Evolutionary conservation across 2,329 filamentous ascomycete genomes (phyloP).

Genomic region (Pseudogymnoascus sp.): DNA sequence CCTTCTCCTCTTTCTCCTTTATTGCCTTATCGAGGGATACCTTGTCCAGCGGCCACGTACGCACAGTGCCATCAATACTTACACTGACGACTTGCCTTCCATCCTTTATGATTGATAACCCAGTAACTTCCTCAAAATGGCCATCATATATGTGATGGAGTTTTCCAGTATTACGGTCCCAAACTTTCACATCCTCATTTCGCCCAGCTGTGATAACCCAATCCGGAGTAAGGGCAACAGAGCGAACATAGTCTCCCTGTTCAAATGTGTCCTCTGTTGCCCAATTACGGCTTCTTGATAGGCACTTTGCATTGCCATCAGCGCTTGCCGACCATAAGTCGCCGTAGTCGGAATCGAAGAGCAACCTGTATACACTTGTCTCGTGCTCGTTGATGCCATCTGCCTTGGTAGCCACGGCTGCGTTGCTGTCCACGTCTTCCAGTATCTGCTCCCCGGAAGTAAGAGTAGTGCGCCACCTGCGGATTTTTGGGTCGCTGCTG

Average conservation of each 20-base stretch:
- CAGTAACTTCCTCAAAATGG: constrained; percentile 90
- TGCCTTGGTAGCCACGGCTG: constrained; percentile 18
- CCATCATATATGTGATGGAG: constrained; percentile 68
- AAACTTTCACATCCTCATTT: constrained; percentile 86
- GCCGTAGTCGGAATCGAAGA: constrained; percentile 56
- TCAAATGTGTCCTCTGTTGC: constrained; percentile 60
- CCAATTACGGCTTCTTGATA: constrained; percentile 62
- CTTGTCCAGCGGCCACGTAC: constrained; percentile 69
- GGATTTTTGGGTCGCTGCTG: constrained; percentile 71
- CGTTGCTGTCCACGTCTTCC: constrained; percentile 34
- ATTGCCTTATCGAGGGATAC: constrained; percentile 48
- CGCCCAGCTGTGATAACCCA: constrained; percentile 84
- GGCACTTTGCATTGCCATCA: constrained; percentile 78
- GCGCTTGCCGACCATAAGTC: constrained; percentile 86
- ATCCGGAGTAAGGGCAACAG: constrained; percentile 64
- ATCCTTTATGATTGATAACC: constrained; percentile 53
- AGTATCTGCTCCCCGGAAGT: constrained; percentile 46
- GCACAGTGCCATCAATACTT: constrained; percentile 81
- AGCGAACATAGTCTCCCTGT: constrained; percentile 86
- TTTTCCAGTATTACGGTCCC: constrained; percentile 67
- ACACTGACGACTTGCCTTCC: constrained; percentile 62
- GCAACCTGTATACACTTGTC: constrained; percentile 77
- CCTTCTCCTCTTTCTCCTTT: constrained; percentile 40
- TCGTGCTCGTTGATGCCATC: constrained; percentile 66
- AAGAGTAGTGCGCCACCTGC: constrained; percentile 60